A percentile compares a stretch with the other conserved stretches of the same genome.
phyloP scores from a whole-genome alignment of 176 grass and related monocot genomes.

The Tuctoria greenei region DNA sequence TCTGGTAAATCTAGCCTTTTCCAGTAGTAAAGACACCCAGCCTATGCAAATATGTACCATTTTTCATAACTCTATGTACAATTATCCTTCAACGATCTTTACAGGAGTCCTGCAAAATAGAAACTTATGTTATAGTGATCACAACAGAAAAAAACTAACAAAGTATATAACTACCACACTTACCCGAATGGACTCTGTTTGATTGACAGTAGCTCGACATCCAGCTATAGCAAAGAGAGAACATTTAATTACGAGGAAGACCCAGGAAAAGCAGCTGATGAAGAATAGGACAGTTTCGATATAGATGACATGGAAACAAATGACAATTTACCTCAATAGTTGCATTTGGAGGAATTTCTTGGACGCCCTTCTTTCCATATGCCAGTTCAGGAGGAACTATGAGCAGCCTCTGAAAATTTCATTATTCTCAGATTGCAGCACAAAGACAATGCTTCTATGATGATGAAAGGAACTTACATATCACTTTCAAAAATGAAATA shows the following conservation, averaged over 20 bases:
- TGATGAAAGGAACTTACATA: background rate
- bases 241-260: constrained; percentile 9
- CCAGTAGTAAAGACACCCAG: background rate
- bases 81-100: constrained; percentile 90
- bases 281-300: background rate
- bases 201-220: constrained; percentile 77
- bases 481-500: constrained; percentile 8
- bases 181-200: constrained; percentile 82
- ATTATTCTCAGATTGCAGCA: constrained; percentile 26
- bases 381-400: constrained; percentile 89
- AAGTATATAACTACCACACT: constrained; percentile 11
- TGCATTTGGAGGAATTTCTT: constrained; percentile 97
- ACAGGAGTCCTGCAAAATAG: constrained; percentile 57
- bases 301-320: constrained; percentile 14
- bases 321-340: constrained; percentile 74
- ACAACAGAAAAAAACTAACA: background rate
- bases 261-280: background rate
- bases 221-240: constrained; percentile 58
- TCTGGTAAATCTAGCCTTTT: constrained; percentile 25
- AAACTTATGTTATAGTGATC: constrained; percentile 6
- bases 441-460: constrained; percentile 12
- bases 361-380: constrained; percentile 89
- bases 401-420: constrained; percentile 70
- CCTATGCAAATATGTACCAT: constrained; percentile 30
- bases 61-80: constrained; percentile 33